These are phyloP conservation scores for Andrographis paniculata DNA, from an alignment of 305 asterid genomes.

Conservation along the genomic window DNA sequence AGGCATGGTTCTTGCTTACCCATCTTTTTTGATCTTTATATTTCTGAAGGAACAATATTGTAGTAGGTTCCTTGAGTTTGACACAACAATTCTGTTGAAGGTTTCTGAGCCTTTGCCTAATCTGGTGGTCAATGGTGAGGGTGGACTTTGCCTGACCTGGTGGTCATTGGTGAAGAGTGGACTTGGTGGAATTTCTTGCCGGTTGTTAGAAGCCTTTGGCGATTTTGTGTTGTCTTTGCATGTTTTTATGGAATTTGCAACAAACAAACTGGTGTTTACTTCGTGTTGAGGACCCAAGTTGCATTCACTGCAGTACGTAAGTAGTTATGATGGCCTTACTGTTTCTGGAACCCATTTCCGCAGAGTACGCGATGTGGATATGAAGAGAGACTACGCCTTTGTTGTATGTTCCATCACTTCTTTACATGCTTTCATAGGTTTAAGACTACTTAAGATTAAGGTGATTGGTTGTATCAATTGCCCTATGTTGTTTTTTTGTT, in stretches of 20 bases:
- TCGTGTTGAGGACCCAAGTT: constrained; percentile 88
- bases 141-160: constrained; percentile 45
- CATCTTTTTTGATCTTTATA: constrained; percentile 36
- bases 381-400: constrained; percentile 98
- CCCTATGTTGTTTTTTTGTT: constrained; percentile 16
- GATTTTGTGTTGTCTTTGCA: constrained; percentile 90
- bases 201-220: constrained; percentile 90
- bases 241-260: constrained; percentile 91
- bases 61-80: constrained; percentile 55
- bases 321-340: constrained; percentile 99
- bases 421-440: not conserved
- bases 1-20: constrained; percentile 38
- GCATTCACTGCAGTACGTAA: constrained; percentile 79
- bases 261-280: constrained; percentile 96
- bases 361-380: constrained; percentile 99
- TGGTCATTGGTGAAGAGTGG: constrained; percentile 84
- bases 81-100: constrained; percentile 84
- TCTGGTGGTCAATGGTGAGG: constrained; percentile 68
- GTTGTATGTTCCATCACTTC: constrained; percentile 59
- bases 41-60: constrained; percentile 43
- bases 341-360: constrained; percentile 98
- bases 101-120: constrained; percentile 73
- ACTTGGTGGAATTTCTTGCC: constrained; percentile 73
- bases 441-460: constrained; percentile 17
- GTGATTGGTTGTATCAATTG: constrained; percentile 19